Percentiles rank a stretch among this genome's conserved stretches.
Conservation (phyloP, 257 asterid genomes). For the Salvia splendens region DNA sequence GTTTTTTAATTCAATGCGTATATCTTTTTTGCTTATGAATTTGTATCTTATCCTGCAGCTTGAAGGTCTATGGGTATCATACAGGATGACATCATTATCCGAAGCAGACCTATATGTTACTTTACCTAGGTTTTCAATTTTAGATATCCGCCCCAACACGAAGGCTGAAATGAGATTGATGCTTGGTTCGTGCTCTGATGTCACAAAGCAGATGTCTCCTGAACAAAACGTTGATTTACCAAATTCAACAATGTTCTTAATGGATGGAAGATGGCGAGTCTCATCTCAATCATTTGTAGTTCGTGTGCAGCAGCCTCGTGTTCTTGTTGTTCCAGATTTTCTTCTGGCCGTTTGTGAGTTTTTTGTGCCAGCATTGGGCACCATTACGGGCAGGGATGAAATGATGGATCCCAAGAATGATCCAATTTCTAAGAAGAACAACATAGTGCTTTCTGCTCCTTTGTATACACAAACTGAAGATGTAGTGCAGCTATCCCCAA, state of each 20-base stretch:
- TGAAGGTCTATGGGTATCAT: constrained; percentile 97
- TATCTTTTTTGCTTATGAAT: constrained; percentile 25
- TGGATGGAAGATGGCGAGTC: constrained; percentile 97
- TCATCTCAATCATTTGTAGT: constrained; percentile 89
- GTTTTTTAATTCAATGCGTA: constrained; percentile 15
- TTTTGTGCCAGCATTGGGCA: constrained; percentile 94
- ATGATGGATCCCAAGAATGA: constrained; percentile 91
- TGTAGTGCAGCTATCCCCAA: constrained; percentile 72
- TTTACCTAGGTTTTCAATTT: constrained; percentile 80
- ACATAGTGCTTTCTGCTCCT: constrained; percentile 65
- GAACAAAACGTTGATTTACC: constrained; percentile 57
- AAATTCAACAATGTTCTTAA: constrained; percentile 89
- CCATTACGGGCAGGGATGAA: constrained; percentile 95
- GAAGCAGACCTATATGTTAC: constrained; percentile 92
- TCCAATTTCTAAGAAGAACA: constrained; percentile 68
- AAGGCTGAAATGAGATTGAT: constrained; percentile 97
- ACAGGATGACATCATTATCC: constrained; percentile 93
- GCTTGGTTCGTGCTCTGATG: constrained; percentile 95
- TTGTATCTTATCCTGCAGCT: constrained; percentile 56
- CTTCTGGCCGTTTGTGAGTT: constrained; percentile 88
- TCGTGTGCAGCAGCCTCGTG: constrained; percentile 95
- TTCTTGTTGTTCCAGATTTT: constrained; percentile 94
- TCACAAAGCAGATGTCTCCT: constrained; percentile 62
- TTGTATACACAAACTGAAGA: constrained; percentile 75
- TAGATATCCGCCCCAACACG: constrained; percentile 88